Base-by-base conservation (phyloP, 2,329 filamentous ascomycete genomes). In the Scytalidium lignicola region DNA sequence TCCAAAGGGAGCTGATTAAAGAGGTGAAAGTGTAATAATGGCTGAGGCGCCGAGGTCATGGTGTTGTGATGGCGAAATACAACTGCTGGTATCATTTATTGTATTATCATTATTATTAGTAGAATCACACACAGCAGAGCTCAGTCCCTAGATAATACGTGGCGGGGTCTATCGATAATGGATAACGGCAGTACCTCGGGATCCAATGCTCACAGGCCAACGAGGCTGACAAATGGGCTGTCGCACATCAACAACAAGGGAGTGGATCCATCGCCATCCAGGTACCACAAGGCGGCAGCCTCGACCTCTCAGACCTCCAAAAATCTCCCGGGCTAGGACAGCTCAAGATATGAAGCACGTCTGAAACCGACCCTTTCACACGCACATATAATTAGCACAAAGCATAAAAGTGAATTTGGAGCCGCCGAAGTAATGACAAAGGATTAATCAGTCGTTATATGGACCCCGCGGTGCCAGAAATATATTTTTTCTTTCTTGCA, bases 401-500 rank as follows among this genome's bases (percentile, higher is more conserved):
- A 37, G 89, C 32, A 37, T 37, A 8, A n/a, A n/a, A 4, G 12
- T 5, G 32, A 37, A 13, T 13, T 17, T 15, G n/a, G 12, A 37
- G 7, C n/a, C 15, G 32, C 32, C 32, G 32, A 13, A 13, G n/a
- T 13, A 17, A 37, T 37, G 32, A 37, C 26, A 28, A 28, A 37
- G 15, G n/a, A 17, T 9, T 37, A 9, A 37, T 4, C 10, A 4
- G n/a, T 5, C 15, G n/a, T 37, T 17, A 13, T 37, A 37, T 13
- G 32, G 32, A 37, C 32, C 32, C 23, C 23, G 10, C 23, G 6
- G 10, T 26, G 6, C 23, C 23, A 10, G 10, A 26, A 10, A 10
- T 6, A 5, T 10, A 5, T 26, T 26, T 10, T 26, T 26, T 26
- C 23, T 26, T 26, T 26, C 6, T 26, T 26, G 23, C 5, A 26